Evolutionary conservation across 257 asterid species (phyloP), one percentile per base, ranked within the genome.

Genomic region (Thymus quinquecostatus): DNA sequence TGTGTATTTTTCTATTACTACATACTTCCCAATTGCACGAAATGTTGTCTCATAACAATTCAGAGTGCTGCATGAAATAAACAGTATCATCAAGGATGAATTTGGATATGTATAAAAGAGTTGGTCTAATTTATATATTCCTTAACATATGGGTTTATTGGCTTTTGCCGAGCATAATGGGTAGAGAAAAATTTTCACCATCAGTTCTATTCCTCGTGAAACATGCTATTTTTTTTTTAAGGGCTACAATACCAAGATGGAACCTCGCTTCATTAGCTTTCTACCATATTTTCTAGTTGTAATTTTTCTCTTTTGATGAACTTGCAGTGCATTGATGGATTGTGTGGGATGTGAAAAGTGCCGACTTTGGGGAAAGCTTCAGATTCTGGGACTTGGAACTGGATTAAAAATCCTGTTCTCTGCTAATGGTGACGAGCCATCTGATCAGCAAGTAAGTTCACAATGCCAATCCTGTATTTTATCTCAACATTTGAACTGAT

Each of bases 301-400:
- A 61, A 79, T 60, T 36, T 4, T 8, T 30, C 49, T 66, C 12
- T 45, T 61, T 57, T 51, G 33, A 59, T 10, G 51, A 60, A 68
- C 71, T 61, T 72, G 70, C 84, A 86, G 95, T 70, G 85, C 95
- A 0, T 21, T 86, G 77, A 88, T 86, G 88, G 95, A 86, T 48
- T 86, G 95, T 8, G 80, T 85, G 72, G 91, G 94, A 58, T 87
- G 94, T 60, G 94, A 82, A 51, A 85, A 85, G 69, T 84, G 95
- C 58, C 95, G 88, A 49, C 89, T 86, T 30, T 88, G 95, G 91
- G 89, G 91, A 65, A 88, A 88, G 86, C 88, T 88, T 64, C 91
- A 88, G 81, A 78, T 88, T 58, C 82, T 78, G 33, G 95, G 91
- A 56, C 95, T 88, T 32, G 91, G 88, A 29, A 86, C 91, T 8